These are phyloP conservation scores for Pyronema omphalodes DNA, from an alignment of 495 filamentous ascomycete genomes.

Conservation along the genomic window DNA sequence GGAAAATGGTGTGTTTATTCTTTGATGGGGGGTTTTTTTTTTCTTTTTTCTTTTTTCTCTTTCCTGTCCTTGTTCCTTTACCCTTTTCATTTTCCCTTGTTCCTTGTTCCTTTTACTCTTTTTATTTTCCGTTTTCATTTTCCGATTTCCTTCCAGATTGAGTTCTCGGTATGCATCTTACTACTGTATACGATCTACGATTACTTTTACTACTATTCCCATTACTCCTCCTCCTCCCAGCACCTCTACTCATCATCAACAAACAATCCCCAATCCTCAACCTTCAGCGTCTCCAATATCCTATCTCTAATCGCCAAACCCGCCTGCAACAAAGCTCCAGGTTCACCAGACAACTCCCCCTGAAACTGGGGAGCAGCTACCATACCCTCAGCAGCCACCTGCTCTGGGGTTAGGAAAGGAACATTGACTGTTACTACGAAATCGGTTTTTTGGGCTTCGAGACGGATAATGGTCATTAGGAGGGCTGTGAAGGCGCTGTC, in stretches of 20 bases:
- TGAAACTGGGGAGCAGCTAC: conserved; percentile 25
- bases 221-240: neutral
- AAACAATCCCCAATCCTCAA: conserved; percentile 74
- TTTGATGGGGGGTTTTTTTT: too few relatives aligned
- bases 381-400: conserved; percentile 44
- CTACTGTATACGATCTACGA: too few relatives aligned
- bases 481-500: conserved; percentile 36
- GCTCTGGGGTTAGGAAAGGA: conserved; percentile 50
- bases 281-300: conserved; percentile 51
- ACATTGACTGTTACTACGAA: conserved; percentile 81
- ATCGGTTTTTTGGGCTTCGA: conserved; percentile 61
- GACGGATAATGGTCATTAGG: conserved; percentile 49
- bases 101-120: too few relatives aligned
- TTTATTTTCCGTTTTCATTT: too few relatives aligned
- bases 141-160: too few relatives aligned
- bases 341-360: conserved; percentile 33
- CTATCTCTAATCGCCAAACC: conserved; percentile 39
- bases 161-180: too few relatives aligned
- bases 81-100: too few relatives aligned
- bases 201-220: too few relatives aligned
- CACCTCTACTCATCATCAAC: conserved; percentile 25
- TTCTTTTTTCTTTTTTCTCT: too few relatives aligned
- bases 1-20: too few relatives aligned
- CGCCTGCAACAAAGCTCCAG: conserved; percentile 41
- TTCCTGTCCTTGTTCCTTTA: too few relatives aligned